phyloP scores from a whole-genome alignment of 768 basidiomycete species.

The Kwoniella mangroviensis region DNA sequence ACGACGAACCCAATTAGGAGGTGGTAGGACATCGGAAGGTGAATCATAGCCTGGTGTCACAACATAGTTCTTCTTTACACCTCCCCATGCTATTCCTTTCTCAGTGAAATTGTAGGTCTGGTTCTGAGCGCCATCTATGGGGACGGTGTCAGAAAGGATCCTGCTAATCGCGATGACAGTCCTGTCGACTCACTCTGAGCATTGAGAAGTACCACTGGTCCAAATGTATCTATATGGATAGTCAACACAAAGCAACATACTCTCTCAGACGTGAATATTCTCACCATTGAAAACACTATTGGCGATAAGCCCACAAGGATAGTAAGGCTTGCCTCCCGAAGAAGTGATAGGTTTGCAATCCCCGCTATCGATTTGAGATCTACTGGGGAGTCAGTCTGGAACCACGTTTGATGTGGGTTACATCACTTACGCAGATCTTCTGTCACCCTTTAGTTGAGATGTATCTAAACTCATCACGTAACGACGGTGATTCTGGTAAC shows the following conservation, averaged over 20 bases:
- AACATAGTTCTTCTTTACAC: slow-evolving; percentile 88
- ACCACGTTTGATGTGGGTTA: not conserved
- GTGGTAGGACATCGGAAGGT: slow-evolving; percentile 76
- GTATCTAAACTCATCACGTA: slow-evolving; percentile 91
- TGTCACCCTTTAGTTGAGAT: slow-evolving; percentile 76
- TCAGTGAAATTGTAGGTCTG: slow-evolving; percentile 74
- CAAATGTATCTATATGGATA: slow-evolving; percentile 72
- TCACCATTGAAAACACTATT: slow-evolving; percentile 95
- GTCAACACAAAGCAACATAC: not conserved
- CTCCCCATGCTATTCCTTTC: slow-evolving; percentile 90
- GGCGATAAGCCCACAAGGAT: slow-evolving; percentile 95
- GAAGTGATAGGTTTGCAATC: slow-evolving; percentile 87
- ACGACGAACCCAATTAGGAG: slow-evolving; percentile 82
- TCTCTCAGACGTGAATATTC: slow-evolving; percentile 30
- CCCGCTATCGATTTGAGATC: slow-evolving; percentile 60
- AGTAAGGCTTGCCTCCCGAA: slow-evolving; percentile 67
- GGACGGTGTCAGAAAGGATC: not conserved
- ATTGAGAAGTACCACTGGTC: slow-evolving; percentile 67
- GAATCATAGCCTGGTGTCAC: slow-evolving; percentile 67
- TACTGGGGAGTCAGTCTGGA: slow-evolving; percentile 11
- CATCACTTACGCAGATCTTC: slow-evolving; percentile 44
- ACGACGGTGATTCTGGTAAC: slow-evolving; percentile 97
- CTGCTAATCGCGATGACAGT: not conserved
- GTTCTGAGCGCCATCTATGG: slow-evolving; percentile 52
- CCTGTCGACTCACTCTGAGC: slow-evolving; percentile 60